These are phyloP conservation scores for Fusarium devonianum DNA, from an alignment of 2,329 filamentous ascomycete genomes.

Conservation along the genomic window DNA sequence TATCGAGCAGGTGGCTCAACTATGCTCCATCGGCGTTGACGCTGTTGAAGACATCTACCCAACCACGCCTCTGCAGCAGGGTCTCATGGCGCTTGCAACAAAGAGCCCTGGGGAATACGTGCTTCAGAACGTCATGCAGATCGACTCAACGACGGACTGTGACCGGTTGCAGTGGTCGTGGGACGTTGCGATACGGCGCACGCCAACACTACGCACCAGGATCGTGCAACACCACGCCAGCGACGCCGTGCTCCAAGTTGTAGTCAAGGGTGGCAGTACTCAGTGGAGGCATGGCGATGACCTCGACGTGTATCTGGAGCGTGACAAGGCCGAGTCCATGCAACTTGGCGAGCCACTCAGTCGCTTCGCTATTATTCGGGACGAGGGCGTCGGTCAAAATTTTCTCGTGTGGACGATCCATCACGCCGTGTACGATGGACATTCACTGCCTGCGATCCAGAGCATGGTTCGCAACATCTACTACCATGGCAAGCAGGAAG, in stretches of 20 bases:
- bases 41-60: constrained; percentile 58
- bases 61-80: constrained; percentile 57
- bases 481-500: background rate
- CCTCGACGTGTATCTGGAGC: constrained; percentile 3
- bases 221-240: constrained; percentile 3
- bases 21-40: background rate
- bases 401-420: constrained; percentile 28
- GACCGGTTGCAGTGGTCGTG: constrained; percentile 11
- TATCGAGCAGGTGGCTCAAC: background rate
- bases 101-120: constrained; percentile 16
- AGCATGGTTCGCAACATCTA: constrained; percentile 6
- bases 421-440: constrained; percentile 28
- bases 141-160: background rate
- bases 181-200: constrained; percentile 4
- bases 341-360: constrained; percentile 10
- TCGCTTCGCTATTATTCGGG: constrained; percentile 11
- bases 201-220: constrained; percentile 11
- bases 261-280: background rate
- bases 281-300: constrained; percentile 2
- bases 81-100: constrained; percentile 54
- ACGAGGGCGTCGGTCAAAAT: background rate
- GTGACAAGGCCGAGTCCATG: constrained; percentile 9
- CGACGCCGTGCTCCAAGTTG: constrained; percentile 4
- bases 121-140: constrained; percentile 6
- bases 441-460: constrained; percentile 13